Evolutionary conservation across 345 rosid genomes (phyloP).

Genomic region (Arabidopsis thaliana): DNA sequence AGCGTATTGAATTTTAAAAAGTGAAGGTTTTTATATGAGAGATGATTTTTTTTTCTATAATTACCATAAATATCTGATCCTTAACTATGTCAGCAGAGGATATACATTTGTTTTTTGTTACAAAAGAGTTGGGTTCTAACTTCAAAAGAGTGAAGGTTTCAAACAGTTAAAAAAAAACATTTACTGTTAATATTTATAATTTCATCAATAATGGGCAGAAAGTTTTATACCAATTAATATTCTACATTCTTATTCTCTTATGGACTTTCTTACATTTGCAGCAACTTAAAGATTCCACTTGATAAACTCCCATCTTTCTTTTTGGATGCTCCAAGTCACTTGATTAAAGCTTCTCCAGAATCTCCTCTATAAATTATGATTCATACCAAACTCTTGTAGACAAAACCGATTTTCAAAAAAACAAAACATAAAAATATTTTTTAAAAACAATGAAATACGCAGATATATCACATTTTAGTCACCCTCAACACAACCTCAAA

Average conservation of each 20-base stretch:
- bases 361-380: constrained; percentile 26
- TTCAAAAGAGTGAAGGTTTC: no score
- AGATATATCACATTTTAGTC: constrained; percentile 79
- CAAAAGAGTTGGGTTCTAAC: no score
- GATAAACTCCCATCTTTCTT: constrained; percentile 23
- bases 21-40: no score
- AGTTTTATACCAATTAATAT: constrained; percentile 34
- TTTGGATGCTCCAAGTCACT: constrained; percentile 36
- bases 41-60: no score
- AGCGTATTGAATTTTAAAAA: no score
- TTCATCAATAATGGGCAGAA: constrained; percentile 29
- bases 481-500: constrained; percentile 71
- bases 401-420: constrained; percentile 1
- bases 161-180: no score
- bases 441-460: constrained; percentile 59
- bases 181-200: no score
- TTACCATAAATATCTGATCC: no score
- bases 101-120: no score
- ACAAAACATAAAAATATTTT: neutral
- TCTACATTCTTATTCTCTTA: constrained; percentile 47
- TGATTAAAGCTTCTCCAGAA: constrained; percentile 31
- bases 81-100: no score
- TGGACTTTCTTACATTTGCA: constrained; percentile 40
- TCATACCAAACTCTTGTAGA: neutral
- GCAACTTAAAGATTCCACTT: constrained; percentile 43